Evolutionary conservation across 176 grass and related monocot genomes (phyloP).

Genomic region (Microstegium vimineum): DNA sequence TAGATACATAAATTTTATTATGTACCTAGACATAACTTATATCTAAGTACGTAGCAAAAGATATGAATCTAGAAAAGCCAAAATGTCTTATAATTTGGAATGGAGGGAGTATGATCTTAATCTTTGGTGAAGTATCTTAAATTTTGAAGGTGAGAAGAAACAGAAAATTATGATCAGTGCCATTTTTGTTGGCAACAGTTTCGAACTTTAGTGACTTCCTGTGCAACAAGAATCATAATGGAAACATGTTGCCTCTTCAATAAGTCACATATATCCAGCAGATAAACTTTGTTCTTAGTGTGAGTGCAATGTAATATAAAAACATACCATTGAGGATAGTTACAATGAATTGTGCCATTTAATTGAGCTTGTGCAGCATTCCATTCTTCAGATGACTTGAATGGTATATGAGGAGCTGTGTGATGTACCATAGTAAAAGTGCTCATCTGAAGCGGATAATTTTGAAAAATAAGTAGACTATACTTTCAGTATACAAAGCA

Average conservation of each 20-base stretch:
- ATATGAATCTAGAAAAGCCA: too few relatives aligned
- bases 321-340: constrained; percentile 76
- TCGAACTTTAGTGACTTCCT: background rate
- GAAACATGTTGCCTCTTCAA: too few relatives aligned
- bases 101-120: background rate
- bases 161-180: background rate
- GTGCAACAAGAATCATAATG: constrained; percentile 3
- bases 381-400: constrained; percentile 94
- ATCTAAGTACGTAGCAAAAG: too few relatives aligned
- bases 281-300: background rate
- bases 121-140: background rate
- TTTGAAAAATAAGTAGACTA: constrained; percentile 4
- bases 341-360: constrained; percentile 89
- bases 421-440: constrained; percentile 99
- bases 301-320: constrained; percentile 1
- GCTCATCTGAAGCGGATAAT: constrained; percentile 70
- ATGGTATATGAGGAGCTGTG: constrained; percentile 98
- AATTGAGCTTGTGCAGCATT: constrained; percentile 94
- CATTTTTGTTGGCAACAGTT: constrained; percentile 14
- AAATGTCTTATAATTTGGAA: too few relatives aligned
- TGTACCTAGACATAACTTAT: too few relatives aligned
- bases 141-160: background rate
- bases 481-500: constrained; percentile 1
- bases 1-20: too few relatives aligned
- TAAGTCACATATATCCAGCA: background rate